Base-by-base conservation (phyloP, 441 rosid genomes). In the Populus hybrid region DNA sequence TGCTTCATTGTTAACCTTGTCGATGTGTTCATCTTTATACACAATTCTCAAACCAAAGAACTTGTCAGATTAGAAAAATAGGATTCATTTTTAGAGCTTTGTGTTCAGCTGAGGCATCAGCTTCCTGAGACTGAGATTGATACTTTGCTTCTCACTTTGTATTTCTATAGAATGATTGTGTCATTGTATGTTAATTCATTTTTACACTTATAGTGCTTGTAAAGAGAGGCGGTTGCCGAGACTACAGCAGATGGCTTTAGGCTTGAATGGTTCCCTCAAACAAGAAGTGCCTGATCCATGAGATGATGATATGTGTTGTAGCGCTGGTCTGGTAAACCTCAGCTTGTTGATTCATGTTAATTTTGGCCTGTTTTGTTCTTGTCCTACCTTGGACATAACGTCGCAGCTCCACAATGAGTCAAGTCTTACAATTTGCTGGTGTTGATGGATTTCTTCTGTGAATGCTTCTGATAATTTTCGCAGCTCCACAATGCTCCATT, bases 31-130 rank as follows among this genome's bases (percentile, higher is more conserved):
- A 59, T n/a, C n/a, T 46, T 80, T 14, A 28, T 36, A 75, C 10
- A 30, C 21, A 10, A 10, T 70, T 30, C 16, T 23, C 35, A 34
- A 61, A 66, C 67, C 67, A 69, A 73, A 38, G 71, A 72, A 16
- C 23, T 46, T 69, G 84, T 65, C 61, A 71, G 76, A 76, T 57
- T 74, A 42, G 80, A 75, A 68, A 75, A 72, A 73, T 32, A 50
- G 72, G 70, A 19, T 79, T 42, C 66, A 42, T 40, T 21, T 32
- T 67, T 77, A n/a, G 75, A 83, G 4, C 83, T 4, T 69, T 69
- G 36, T 69, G 36, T n/a, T 69, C 50, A 14, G n/a, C 72, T 36
- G 36, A n/a, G 36, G 3, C 1, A 30, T 5, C 70, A 35, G 36
- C 38, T 28, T 67, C 30, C 7, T 14, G 57, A 61, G 66, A 61